Conservation (phyloP, 1,284 basidiomycete species). For the Leucocoprinus gongylophorus region DNA sequence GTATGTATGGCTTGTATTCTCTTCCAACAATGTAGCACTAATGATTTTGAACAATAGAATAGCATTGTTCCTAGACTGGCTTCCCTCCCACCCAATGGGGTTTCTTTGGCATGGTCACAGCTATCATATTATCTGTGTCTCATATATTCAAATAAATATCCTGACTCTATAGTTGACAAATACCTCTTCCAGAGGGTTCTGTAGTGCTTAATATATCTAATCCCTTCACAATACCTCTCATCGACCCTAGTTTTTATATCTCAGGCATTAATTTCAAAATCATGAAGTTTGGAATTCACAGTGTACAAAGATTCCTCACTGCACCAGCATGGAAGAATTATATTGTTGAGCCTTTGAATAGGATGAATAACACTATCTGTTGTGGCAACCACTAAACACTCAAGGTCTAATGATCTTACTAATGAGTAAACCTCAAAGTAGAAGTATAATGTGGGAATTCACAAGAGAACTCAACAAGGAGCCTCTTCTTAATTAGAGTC, state of each 20-base stretch:
- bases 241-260: slow-evolving; percentile 11
- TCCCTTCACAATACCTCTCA: slow-evolving; percentile 13
- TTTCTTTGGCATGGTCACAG: not conserved
- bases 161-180: not conserved
- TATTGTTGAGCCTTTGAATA: slow-evolving; percentile 14
- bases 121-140: not conserved
- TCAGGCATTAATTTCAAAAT: slow-evolving; percentile 11
- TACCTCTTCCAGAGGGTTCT: slow-evolving; percentile 9
- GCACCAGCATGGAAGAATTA: slow-evolving; percentile 17
- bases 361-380: no score
- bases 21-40: not conserved
- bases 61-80: not conserved
- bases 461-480: no score
- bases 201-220: slow-evolving; percentile 4
- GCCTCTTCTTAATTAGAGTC: no score
- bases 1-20: slow-evolving; percentile 9
- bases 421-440: no score
- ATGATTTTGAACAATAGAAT: not conserved
- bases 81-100: not conserved
- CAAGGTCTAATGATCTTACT: no score
- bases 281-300: slow-evolving; percentile 13
- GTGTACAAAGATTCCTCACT: slow-evolving; percentile 13
- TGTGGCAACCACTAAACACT: no score
- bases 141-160: not conserved
- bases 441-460: no score